Evolutionary conservation across 1,139 yeast species (phyloP), one percentile per base, ranked within the genome.

Genomic region (Diutina mesorugosa): DNA sequence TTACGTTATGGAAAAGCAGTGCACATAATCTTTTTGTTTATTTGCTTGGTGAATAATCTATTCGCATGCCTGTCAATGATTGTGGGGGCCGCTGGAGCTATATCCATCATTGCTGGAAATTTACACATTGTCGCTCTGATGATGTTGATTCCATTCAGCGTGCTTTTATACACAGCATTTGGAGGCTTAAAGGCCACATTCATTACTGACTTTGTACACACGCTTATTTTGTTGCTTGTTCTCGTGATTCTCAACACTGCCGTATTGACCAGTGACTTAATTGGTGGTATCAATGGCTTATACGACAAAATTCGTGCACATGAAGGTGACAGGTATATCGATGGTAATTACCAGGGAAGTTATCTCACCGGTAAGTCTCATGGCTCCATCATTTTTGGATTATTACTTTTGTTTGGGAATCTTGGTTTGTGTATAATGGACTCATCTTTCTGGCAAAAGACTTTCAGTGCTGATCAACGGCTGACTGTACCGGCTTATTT

Each of bases 171-270:
- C 60, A 90, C 96, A 3, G 70, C 89, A 58, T 86, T 87, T 62
- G 97, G 97, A 60, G 97, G 97, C 64, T 80, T 90, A 65, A 89
- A 87, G 67, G 95, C 97, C 29, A 90, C 96, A 4, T 88, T 90
- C 69, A n/a, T 45, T 9, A 45, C 47, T 16, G 47, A 45, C 8
- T 45, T 10, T 16, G 47, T 45, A 73, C 75, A 72, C 56, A 26
- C 53, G 29, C 29, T 51, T n/a, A 35, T 51, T 12, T 18, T 51
- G 9, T 35, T 51, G 14, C 32, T 51, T 3, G 46, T 51, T 21
- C 45, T 51, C 8, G 32, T 45, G 12, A 16, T 60, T 35, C 58
- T 71, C n/a, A 61, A 63, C 47, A 69, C 74, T 4, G 62, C 72
- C 0, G 66, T 69, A 8, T 58, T 70, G 16, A 50, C 64, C 2